Evolutionary conservation across 2,329 filamentous ascomycete species (phyloP).

Genomic region (Aspergillus nomiae): DNA sequence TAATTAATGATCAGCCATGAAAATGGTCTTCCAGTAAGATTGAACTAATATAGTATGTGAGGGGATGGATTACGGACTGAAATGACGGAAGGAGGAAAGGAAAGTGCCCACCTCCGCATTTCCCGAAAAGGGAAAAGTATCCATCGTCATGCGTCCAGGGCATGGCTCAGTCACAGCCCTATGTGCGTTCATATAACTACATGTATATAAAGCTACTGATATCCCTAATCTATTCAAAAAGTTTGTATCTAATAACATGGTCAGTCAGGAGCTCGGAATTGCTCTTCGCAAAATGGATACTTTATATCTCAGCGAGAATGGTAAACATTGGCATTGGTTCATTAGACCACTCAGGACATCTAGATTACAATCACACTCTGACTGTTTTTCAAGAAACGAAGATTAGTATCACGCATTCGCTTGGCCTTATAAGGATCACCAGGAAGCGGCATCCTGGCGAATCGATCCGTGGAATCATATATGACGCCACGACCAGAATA

Average conservation of each 20-base stretch:
- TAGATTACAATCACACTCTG: constrained; percentile 14
- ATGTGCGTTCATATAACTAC: not conserved
- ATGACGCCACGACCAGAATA: constrained; percentile 32
- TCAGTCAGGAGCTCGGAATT: not conserved
- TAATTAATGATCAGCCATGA: not conserved
- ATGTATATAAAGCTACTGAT: not conserved
- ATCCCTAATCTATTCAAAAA: not conserved
- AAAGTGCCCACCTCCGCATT: constrained; percentile 15
- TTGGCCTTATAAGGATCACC: constrained; percentile 39
- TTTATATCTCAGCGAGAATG: not conserved
- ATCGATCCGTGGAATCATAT: constrained; percentile 35
- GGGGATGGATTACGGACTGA: constrained; percentile 12
- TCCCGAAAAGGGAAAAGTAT: constrained; percentile 36
- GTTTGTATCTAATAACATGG: not conserved
- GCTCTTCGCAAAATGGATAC: not conserved
- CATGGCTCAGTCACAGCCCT: not conserved
- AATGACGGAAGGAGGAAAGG: constrained; percentile 27
- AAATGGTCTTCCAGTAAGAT: not conserved
- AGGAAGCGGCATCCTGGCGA: constrained; percentile 35
- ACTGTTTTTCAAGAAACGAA: constrained; percentile 35
- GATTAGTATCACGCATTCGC: constrained; percentile 38
- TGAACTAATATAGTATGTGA: not conserved
- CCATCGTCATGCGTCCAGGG: constrained; percentile 14
- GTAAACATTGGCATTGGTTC: not conserved
- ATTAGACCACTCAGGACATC: not conserved